Conservation (phyloP, 345 rosid species). For the Jatropha curcas region DNA sequence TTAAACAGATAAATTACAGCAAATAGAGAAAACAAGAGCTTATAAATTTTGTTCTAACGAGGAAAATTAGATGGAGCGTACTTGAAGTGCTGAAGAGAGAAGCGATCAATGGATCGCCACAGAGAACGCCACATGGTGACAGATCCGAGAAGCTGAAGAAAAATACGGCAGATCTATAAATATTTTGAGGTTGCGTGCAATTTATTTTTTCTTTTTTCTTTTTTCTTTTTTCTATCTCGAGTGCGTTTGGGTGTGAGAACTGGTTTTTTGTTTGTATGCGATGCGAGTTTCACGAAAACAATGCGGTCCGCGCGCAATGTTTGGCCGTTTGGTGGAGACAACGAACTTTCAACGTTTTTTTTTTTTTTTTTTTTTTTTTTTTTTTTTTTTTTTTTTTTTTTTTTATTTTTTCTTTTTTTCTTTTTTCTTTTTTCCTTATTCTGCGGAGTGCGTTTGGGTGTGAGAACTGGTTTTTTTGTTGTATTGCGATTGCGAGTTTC, state of each 20-base stretch:
- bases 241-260: background rate
- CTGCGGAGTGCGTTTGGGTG: background rate
- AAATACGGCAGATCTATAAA: background rate
- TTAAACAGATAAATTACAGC: background rate
- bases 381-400: too few relatives aligned
- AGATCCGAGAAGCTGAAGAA: conserved; percentile 5
- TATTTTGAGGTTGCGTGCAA: background rate
- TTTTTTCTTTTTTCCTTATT: background rate
- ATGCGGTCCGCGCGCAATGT: conserved; percentile 13
- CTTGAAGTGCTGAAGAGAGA: conserved; percentile 64
- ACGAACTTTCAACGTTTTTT: conserved; percentile 38
- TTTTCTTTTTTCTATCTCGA: too few relatives aligned
- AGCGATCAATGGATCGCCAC: conserved; percentile 67
- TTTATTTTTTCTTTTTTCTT: background rate
- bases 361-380: too few relatives aligned
- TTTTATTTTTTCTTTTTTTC: too few relatives aligned
- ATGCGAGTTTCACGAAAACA: background rate
- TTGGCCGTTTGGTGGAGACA: conserved; percentile 41
- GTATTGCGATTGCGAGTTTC: background rate
- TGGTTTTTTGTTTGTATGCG: background rate
- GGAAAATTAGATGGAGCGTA: conserved; percentile 24
- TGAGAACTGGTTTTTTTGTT: background rate
- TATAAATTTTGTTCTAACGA: too few relatives aligned
- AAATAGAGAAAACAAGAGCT: background rate
- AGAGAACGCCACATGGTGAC: conserved; percentile 50